Conservation (phyloP, 2,329 filamentous ascomycete genomes). For the Beauveria sp. region DNA sequence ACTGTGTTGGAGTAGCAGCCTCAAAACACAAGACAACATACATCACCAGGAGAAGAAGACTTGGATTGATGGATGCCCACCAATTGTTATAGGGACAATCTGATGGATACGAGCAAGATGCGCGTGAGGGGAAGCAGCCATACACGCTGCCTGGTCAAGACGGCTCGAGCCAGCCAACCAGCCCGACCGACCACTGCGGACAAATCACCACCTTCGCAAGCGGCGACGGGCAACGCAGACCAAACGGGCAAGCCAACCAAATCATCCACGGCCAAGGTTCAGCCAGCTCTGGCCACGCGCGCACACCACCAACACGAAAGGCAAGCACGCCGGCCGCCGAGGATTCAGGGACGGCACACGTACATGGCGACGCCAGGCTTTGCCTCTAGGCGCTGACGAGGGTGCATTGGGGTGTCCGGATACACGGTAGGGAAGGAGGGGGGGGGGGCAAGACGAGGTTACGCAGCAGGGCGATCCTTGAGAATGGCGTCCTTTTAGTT, state of each 20-base stretch:
- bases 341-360: not conserved
- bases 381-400: not conserved
- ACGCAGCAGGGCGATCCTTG: not conserved
- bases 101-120: not conserved
- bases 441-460: not conserved
- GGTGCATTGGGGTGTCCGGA: not conserved
- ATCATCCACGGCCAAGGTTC: not conserved
- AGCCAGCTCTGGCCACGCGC: not conserved
- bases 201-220: no score
- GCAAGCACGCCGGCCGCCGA: not conserved
- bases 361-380: not conserved
- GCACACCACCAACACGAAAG: slow-evolving; percentile 2
- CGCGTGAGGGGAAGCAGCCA: not conserved
- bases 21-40: not conserved
- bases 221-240: not conserved
- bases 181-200: not conserved
- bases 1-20: not conserved
- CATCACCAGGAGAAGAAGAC: not conserved
- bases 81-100: not conserved
- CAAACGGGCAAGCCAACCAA: not conserved
- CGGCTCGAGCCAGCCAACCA: not conserved
- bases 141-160: not conserved
- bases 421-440: not conserved
- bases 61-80: not conserved
- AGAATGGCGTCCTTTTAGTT: not conserved